Base-by-base conservation (phyloP, 129 eudicot species). In the Gnaphalium uliginosum region DNA sequence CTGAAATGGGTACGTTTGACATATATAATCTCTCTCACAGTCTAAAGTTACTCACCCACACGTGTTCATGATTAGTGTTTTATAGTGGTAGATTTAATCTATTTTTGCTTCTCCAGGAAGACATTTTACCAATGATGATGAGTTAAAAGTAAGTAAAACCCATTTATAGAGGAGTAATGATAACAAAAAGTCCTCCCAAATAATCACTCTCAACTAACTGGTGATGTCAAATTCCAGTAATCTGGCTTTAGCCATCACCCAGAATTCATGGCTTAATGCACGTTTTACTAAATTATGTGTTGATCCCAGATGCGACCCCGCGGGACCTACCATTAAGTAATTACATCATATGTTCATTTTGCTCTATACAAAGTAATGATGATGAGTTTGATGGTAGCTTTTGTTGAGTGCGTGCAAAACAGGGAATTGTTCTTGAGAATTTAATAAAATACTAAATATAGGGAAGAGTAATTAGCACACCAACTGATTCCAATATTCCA, bases 41-140 rank as follows among this genome's bases (percentile, higher is more conserved):
- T 39, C 21, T n/a, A 15, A 8, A 13, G 41, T 2, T 32, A 25
- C 66, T 50, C 32, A 18, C 71, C 32, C 72, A 11, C 23, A 54
- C 41, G 27, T 23, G 33, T 54, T 51, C 68, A 73, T 79, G 75
- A 79, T 66, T 72, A 73, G 29, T 79, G 10, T 54, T 54, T 54
- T 54, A 13, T 39, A 72, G 68, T 79, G 83, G 74, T 37, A 63
- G 61, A 62, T 66, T 72, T 37, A 64, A 41, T 54, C 75, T 17
- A 41, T 27, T 19, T 73, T 79, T 79, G 83, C 83, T 73, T 79
- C 74, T 15, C 58, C 7, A 21, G 0, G 74, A 79, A 66, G 83
- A 56, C 48, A 79, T 4, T 23, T 73, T 73, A 54, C 26, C 24
- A 79, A 54, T 79, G 61, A 65, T 79, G 74, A 35, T 29, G 27